phyloP scores from a whole-genome alignment of 139 green algal species.

The Pleodorina starrii region DNA sequence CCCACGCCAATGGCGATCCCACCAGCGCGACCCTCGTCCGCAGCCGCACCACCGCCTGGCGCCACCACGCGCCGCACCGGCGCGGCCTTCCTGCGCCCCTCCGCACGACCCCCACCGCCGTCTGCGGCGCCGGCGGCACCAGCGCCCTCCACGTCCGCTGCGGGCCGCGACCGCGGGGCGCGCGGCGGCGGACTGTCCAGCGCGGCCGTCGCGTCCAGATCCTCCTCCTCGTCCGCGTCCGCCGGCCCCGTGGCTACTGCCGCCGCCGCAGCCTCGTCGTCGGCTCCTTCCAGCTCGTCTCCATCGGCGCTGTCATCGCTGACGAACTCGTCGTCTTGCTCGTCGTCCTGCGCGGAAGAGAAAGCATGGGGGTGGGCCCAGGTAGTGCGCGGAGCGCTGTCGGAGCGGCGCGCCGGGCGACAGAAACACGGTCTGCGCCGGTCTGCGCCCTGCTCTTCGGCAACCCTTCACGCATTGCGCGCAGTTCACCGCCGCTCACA shows the following conservation, averaged over 20 bases:
- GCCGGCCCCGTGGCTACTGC: neutral
- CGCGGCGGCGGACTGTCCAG: neutral
- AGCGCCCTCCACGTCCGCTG: neutral
- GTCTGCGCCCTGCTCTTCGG: neutral
- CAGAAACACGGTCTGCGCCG: neutral
- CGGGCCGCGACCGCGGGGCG: neutral
- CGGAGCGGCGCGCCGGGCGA: neutral
- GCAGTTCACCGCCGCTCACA: too few relatives aligned
- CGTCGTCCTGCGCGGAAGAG: neutral
- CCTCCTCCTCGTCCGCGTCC: neutral
- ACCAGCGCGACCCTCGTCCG: neutral
- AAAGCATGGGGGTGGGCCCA: neutral
- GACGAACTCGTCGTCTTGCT: conserved; percentile 10
- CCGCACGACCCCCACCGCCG: neutral
- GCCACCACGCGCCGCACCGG: neutral
- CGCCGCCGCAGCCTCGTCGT: neutral
- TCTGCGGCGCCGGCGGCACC: neutral
- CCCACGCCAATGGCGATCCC: neutral
- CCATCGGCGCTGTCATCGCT: neutral
- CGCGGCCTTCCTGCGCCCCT: neutral
- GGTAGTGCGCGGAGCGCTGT: neutral
- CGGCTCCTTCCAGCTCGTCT: neutral
- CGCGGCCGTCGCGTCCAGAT: neutral
- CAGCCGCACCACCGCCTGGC: neutral
- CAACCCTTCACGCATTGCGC: too few relatives aligned